A percentile compares a stretch with the other conserved stretches of the same genome.
phyloP scores from a whole-genome alignment of 1,139 yeast genomes.

The Yamadazyma kanchanaburiensis region DNA sequence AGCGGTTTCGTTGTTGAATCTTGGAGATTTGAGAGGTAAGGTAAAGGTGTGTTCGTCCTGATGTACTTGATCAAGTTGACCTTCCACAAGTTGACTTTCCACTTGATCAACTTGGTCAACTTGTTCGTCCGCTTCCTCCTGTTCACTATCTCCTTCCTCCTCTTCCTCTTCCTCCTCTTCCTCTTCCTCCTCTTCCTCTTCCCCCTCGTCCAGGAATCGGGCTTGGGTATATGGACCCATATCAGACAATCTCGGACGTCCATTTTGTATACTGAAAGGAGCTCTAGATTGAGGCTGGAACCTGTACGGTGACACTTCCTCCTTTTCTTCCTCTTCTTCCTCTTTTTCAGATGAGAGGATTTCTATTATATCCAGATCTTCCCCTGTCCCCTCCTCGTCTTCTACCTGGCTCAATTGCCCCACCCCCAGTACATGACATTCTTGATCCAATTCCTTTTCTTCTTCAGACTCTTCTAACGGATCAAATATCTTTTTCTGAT shows the following conservation, averaged over 20 bases:
- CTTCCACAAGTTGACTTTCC: conserved; percentile 1
- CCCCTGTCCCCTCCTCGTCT: neutral
- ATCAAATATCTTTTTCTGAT: conserved; percentile 28
- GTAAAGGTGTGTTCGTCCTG: no score
- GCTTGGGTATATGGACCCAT: neutral
- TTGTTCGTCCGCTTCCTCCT: conserved; percentile 8
- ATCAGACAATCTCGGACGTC: conserved; percentile 1
- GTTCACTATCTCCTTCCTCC: conserved; percentile 5
- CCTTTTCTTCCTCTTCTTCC: conserved; percentile 12
- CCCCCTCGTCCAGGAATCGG: conserved; percentile 9
- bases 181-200: conserved; percentile 7
- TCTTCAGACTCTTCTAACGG: conserved; percentile 4
- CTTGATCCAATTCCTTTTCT: neutral
- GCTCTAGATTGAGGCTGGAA: neutral
- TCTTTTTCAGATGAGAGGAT: no score
- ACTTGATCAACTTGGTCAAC: conserved; percentile 8
- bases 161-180: conserved; percentile 5
- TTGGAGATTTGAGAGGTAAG: no score
- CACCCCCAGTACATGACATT: neutral
- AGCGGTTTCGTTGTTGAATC: no score
- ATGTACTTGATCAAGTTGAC: no score
- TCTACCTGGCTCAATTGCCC: neutral
- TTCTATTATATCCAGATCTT: no score
- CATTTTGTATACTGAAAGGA: neutral
- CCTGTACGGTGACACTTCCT: conserved; percentile 13